Percentiles rank a stretch among this genome's conserved stretches.
Evolutionary conservation across 331 rosid genomes (phyloP).

Genomic region (Erythrophleum ivorense): DNA sequence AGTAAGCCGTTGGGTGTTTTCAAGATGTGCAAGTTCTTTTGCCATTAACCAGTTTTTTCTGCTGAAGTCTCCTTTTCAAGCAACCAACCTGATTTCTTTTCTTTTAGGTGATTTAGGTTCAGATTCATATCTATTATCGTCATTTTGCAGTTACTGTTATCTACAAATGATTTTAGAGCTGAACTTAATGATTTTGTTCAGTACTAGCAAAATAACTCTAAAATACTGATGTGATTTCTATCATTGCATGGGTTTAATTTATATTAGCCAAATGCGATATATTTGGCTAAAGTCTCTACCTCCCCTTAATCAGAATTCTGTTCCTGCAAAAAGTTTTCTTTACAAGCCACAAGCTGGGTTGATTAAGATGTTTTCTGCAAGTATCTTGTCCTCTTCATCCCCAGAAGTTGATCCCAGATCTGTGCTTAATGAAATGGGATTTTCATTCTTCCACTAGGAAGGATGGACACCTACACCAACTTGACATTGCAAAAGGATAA

Average conservation of each 20-base stretch:
- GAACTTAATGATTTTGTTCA: neutral
- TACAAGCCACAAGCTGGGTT: conserved; percentile 13
- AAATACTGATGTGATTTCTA: neutral
- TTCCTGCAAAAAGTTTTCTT: neutral
- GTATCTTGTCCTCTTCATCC: conserved; percentile 5
- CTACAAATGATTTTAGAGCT: neutral
- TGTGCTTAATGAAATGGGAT: neutral
- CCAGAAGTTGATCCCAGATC: neutral
- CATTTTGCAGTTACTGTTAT: neutral
- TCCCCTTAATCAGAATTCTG: conserved; percentile 2
- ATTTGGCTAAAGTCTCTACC: conserved; percentile 4
- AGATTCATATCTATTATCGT: neutral
- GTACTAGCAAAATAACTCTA: neutral
- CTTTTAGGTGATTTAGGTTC: neutral
- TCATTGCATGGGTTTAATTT: neutral
- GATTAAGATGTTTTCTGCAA: conserved; percentile 18
- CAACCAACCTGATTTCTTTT: neutral
- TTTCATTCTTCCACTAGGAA: neutral
- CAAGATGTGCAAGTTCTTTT: neutral
- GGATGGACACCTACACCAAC: too few relatives aligned
- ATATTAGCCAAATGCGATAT: conserved; percentile 9
- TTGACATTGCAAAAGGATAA: neutral
- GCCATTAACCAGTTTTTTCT: conserved; percentile 10
- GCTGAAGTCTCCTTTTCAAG: neutral
- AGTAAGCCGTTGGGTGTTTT: conserved; percentile 1